Conservation (phyloP, 768 basidiomycete species). For the Naganishia antarctica region DNA sequence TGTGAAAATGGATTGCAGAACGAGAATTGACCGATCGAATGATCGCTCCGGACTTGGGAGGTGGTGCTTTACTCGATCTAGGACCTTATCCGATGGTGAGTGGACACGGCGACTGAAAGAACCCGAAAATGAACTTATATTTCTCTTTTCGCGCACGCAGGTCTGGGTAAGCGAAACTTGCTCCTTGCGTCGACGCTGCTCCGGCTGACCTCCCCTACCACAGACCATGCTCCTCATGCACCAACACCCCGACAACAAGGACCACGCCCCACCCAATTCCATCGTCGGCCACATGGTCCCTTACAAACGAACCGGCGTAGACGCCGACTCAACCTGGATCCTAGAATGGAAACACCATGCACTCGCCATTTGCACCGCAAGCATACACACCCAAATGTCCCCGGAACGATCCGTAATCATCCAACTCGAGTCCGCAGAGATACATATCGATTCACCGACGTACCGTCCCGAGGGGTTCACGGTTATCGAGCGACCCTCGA, state of each 20-base stretch:
- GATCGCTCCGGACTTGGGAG: constrained; percentile 70
- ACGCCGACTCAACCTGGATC: constrained; percentile 68
- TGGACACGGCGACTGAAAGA: no score
- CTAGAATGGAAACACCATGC: constrained; percentile 64
- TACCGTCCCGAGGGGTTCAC: constrained; percentile 64
- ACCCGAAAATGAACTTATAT: neutral
- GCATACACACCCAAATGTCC: constrained; percentile 31
- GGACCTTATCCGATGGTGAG: constrained; percentile 71
- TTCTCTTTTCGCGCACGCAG: neutral
- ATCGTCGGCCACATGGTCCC: constrained; percentile 71
- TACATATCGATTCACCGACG: constrained; percentile 62
- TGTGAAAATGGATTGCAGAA: constrained; percentile 50
- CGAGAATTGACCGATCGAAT: constrained; percentile 66
- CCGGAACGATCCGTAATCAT: constrained; percentile 51
- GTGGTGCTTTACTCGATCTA: constrained; percentile 76
- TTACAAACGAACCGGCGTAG: constrained; percentile 71
- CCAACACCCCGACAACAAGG: constrained; percentile 70
- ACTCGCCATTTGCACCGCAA: constrained; percentile 51
- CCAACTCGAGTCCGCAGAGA: constrained; percentile 68
- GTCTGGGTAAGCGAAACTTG: constrained; percentile 16
- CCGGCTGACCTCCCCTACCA: no score
- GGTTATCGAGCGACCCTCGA: constrained; percentile 57
- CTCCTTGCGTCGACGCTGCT: constrained; percentile 29
- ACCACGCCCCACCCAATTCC: constrained; percentile 55
- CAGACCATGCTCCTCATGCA: constrained; percentile 73